Evolutionary conservation across 495 filamentous ascomycete species (phyloP), one percentile per base, ranked within the genome.

Genomic region (Xylaria curta): DNA sequence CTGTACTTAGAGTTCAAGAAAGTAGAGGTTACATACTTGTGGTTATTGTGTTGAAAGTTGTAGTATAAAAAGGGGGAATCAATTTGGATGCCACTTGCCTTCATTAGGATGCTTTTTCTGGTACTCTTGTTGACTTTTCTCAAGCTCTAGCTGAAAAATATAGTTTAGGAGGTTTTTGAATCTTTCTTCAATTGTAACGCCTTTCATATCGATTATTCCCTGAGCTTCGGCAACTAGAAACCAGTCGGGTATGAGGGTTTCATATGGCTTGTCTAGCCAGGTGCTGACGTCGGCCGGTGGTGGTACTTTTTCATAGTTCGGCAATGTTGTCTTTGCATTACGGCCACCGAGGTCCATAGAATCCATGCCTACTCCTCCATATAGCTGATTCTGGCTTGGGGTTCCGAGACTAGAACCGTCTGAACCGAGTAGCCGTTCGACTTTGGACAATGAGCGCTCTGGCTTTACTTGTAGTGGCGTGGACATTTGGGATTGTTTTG

Each of bases 231-330:
- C 44, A 13, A 79, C 60, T 0, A 33, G 44, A 49, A 84, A 84
- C 82, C 82, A 84, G 0, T 72, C 72, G 0, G 82, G 81, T 2
- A 82, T 66, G 28, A 54, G 38, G 3, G 33, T 12, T 10, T 59
- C 42, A 33, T 40, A 40, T 10, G 47, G 26, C 36, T 33, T 19
- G 6, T 58, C 61, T 66, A 49, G 60, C 60, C 49, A 71, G 33
- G 47, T 15, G 19, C 1, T 53, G 59, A 26, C 40, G 26, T 8
- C 26, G 21, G 21, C 26, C n/a, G 4, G 59, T 24, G 26, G 44
- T 1, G 21, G 63, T 38, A 13, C 21, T 4, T 49, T 51, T 58
- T 64, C 33, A 13, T 70, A 26, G 7, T 9, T 44, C 1, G 42
- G 15, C 44, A 51, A 12, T 13, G 19, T 26, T 56, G 12, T 7